Conservation (phyloP, 257 asterid genomes). For the Verbascum thapsus region DNA sequence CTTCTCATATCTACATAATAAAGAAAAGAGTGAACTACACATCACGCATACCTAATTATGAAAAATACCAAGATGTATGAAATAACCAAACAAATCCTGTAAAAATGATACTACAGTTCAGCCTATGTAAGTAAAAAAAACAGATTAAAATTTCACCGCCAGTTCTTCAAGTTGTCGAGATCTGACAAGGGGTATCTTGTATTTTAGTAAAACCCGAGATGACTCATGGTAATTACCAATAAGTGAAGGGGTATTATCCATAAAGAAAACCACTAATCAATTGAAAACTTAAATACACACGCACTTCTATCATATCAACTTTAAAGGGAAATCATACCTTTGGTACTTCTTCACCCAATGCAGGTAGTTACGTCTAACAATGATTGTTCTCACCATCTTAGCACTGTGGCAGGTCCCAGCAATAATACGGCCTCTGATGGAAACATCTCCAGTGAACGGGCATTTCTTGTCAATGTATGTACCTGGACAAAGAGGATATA, state of each 20-base stretch:
- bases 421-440: slow-evolving; percentile 43
- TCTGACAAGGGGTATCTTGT: too few relatives aligned
- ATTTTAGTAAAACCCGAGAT: too few relatives aligned
- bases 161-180: too few relatives aligned
- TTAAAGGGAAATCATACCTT: slow-evolving; percentile 25
- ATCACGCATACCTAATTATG: too few relatives aligned
- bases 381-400: slow-evolving; percentile 54
- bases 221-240: too few relatives aligned
- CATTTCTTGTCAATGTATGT: slow-evolving; percentile 43
- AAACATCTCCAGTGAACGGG: slow-evolving; percentile 43
- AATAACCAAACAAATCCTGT: too few relatives aligned
- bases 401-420: slow-evolving; percentile 57
- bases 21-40: too few relatives aligned
- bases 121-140: too few relatives aligned
- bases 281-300: background rate
- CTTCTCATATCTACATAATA: slow-evolving; percentile 51
- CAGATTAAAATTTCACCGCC: too few relatives aligned
- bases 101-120: too few relatives aligned
- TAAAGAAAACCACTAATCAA: background rate
- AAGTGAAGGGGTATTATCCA: too few relatives aligned
- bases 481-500: slow-evolving; percentile 22
- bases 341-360: slow-evolving; percentile 55
- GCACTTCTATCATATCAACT: background rate
- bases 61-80: too few relatives aligned
- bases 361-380: slow-evolving; percentile 49